These are phyloP conservation scores for Cryptococcus amylolentus DNA, from an alignment of 1,284 basidiomycete species.

Conservation along the genomic window DNA sequence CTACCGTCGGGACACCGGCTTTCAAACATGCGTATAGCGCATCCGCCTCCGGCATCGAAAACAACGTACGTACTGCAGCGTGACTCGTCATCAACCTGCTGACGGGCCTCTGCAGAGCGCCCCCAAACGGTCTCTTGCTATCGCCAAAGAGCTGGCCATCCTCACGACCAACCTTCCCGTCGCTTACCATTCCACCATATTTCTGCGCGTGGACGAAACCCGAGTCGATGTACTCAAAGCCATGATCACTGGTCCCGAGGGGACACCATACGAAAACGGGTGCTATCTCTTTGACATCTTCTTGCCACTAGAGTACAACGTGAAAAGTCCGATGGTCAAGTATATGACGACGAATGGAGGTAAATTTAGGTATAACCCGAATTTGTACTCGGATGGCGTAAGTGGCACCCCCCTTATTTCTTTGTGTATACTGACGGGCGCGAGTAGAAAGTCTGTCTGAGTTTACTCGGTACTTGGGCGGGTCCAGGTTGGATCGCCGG, in stretches of 20 bases:
- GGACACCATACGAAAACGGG: conserved; percentile 70
- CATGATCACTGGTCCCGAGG: conserved; percentile 79
- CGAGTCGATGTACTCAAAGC: conserved; percentile 88
- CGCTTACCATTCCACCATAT: conserved; percentile 81
- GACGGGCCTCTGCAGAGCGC: conserved; percentile 62
- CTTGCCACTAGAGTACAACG: conserved; percentile 55
- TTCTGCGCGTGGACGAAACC: conserved; percentile 61
- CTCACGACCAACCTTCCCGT: conserved; percentile 83
- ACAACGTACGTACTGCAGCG: not conserved
- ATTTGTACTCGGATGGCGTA: conserved; percentile 70
- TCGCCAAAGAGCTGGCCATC: conserved; percentile 87
- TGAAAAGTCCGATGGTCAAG: conserved; percentile 58
- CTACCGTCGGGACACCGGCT: not conserved
- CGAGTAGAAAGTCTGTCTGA: conserved; percentile 74
- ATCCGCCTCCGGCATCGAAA: conserved; percentile 18
- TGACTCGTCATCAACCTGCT: conserved; percentile 54
- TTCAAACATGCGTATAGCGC: conserved; percentile 25
- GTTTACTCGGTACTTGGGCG: conserved; percentile 80
- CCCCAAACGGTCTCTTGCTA: conserved; percentile 80
- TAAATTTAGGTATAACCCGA: conserved; percentile 83
- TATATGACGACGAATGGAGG: conserved; percentile 91
- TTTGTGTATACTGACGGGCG: not conserved
- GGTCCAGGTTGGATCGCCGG: conserved; percentile 87
- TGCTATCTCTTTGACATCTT: conserved; percentile 78
- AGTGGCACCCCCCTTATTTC: conserved; percentile 26